Conservation (phyloP, 768 basidiomycete species). For the Russula griseocarnosa region DNA sequence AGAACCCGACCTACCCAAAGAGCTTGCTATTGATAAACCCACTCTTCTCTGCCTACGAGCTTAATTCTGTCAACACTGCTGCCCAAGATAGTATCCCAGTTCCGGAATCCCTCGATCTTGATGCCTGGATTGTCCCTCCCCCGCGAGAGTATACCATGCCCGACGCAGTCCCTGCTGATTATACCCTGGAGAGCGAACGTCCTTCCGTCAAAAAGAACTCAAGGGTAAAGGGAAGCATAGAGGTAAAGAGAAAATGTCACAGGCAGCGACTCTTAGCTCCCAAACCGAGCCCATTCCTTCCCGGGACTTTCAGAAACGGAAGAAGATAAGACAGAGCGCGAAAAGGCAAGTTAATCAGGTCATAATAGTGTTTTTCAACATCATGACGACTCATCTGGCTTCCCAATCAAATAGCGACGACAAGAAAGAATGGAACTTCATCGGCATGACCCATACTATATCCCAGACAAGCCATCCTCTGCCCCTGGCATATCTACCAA, state of each 20-base stretch:
- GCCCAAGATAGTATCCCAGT: constrained; percentile 80
- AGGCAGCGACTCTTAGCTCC: constrained; percentile 36
- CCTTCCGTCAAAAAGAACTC: constrained; percentile 33
- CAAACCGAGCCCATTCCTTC: constrained; percentile 7
- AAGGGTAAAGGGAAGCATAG: constrained; percentile 48
- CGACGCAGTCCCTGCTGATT: constrained; percentile 36
- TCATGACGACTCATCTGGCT: background rate
- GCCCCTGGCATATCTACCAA: constrained; percentile 35
- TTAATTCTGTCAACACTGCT: constrained; percentile 74
- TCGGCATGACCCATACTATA: constrained; percentile 89
- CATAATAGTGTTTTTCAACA: background rate
- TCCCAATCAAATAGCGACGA: constrained; percentile 50
- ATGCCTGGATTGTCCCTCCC: constrained; percentile 77
- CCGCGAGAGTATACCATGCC: constrained; percentile 37
- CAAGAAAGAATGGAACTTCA: constrained; percentile 71
- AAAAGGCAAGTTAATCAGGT: constrained; percentile 49
- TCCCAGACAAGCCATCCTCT: constrained; percentile 58
- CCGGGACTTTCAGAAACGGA: constrained; percentile 45
- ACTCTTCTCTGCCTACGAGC: constrained; percentile 69
- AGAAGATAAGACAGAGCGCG: constrained; percentile 52
- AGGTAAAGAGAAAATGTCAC: constrained; percentile 39
- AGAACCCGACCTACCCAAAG: constrained; percentile 72
- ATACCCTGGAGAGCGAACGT: constrained; percentile 34
- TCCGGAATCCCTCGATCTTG: constrained; percentile 84
- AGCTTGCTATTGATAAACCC: constrained; percentile 83